Percentiles rank a stretch among this genome's conserved stretches.
Conservation (phyloP, 139 green algal species). For the Coelastrella sp. region DNA sequence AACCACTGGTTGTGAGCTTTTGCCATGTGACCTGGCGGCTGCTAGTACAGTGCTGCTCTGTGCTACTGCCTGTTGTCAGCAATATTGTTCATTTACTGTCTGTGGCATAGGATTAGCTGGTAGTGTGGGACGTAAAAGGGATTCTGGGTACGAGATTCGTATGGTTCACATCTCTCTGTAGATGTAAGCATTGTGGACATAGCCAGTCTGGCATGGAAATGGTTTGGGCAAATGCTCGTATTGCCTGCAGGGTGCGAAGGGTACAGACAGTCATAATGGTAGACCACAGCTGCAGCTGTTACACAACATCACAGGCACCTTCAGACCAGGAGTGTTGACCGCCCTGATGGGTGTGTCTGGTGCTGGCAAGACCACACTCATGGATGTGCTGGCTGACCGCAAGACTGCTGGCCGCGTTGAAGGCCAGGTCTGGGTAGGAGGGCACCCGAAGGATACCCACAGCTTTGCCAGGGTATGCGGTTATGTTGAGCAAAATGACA, state of each 20-base stretch:
- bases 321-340: constrained; percentile 43
- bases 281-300: constrained; percentile 59
- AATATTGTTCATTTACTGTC: no score
- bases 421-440: no score
- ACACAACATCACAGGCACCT: constrained; percentile 57
- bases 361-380: constrained; percentile 83
- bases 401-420: constrained; percentile 77
- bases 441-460: constrained; percentile 72
- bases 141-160: no score
- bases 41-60: no score
- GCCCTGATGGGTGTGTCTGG: constrained; percentile 80
- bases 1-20: constrained; percentile 67
- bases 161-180: not conserved
- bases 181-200: no score
- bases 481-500: constrained; percentile 63
- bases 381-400: constrained; percentile 83
- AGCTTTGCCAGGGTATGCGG: constrained; percentile 73
- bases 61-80: no score
- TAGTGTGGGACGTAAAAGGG: no score
- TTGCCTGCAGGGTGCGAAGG: not conserved
- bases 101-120: no score
- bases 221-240: no score
- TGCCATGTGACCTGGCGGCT: no score
- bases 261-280: not conserved
- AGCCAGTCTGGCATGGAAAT: no score